Conservation (phyloP, 768 basidiomycete species). For the Postia placenta region DNA sequence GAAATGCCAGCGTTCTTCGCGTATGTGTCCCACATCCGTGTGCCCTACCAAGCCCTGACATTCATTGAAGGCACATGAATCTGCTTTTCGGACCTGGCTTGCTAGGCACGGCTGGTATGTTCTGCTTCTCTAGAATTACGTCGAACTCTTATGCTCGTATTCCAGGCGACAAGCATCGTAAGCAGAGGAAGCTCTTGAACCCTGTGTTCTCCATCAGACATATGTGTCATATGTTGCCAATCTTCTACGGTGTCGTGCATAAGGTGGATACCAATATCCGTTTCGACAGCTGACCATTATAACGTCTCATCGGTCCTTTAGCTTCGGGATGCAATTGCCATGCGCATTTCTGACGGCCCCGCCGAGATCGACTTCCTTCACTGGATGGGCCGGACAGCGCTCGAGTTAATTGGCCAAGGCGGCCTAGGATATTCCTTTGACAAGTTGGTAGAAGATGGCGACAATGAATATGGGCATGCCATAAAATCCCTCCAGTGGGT, state of each 20-base stretch:
- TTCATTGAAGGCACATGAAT: slow-evolving; percentile 2
- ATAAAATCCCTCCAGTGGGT: slow-evolving; percentile 17
- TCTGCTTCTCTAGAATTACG: not conserved
- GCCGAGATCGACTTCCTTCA: slow-evolving; percentile 16
- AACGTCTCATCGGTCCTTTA: not conserved
- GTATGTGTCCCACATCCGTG: not conserved
- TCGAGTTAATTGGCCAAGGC: slow-evolving; percentile 22
- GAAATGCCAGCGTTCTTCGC: slow-evolving; percentile 6
- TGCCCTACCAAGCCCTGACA: not conserved
- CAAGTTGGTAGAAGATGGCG: slow-evolving; percentile 12
- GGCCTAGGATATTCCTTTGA: slow-evolving; percentile 23
- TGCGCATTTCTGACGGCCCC: slow-evolving; percentile 2
- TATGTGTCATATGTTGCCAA: slow-evolving; percentile 9
- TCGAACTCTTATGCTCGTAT: not conserved
- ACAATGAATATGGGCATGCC: slow-evolving; percentile 18
- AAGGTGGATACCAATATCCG: slow-evolving; percentile 3
- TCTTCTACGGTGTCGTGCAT: slow-evolving; percentile 11
- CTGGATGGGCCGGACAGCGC: slow-evolving; percentile 22
- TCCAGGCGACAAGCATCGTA: slow-evolving; percentile 16
- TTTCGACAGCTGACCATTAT: not conserved
- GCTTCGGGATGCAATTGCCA: slow-evolving; percentile 15
- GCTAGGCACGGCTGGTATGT: slow-evolving; percentile 6
- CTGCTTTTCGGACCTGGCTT: slow-evolving; percentile 9
- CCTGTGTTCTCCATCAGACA: slow-evolving; percentile 12
- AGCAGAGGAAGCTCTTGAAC: slow-evolving; percentile 17